Percentiles rank a stretch among this genome's conserved stretches.
These are phyloP conservation scores for Lathyrus oleraceus DNA, from an alignment of 306 rosid species.

Conservation along the genomic window DNA sequence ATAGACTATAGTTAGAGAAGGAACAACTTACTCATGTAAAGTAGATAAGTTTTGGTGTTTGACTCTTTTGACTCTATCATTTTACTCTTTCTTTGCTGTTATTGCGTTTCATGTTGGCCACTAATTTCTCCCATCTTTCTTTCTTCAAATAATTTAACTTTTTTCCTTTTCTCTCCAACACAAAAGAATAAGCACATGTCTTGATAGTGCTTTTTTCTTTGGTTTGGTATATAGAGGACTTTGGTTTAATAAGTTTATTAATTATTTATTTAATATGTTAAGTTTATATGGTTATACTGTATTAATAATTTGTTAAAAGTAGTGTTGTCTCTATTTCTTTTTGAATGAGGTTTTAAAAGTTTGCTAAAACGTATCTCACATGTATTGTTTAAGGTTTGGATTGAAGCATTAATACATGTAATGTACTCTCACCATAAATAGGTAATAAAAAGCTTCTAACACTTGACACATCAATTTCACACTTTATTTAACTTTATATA, in stretches of 20 bases:
- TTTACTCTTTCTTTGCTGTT: slow-evolving; percentile 6
- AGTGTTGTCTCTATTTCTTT: no score
- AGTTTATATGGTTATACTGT: background rate
- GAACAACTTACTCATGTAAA: slow-evolving; percentile 6
- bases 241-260: background rate
- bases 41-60: slow-evolving; percentile 16
- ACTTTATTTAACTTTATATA: no score
- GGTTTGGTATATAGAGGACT: background rate
- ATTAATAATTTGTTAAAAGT: background rate
- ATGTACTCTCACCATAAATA: no score
- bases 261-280: background rate
- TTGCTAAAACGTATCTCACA: no score
- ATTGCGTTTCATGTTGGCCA: background rate
- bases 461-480: no score
- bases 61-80: slow-evolving; percentile 13
- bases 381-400: no score
- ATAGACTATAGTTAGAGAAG: background rate
- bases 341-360: no score
- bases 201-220: background rate
- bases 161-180: background rate
- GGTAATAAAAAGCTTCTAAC: no score
- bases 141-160: slow-evolving; percentile 19
- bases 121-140: background rate
- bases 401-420: no score
- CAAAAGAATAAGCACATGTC: background rate